These are phyloP conservation scores for Fusarium coicis DNA, from an alignment of 2,329 filamentous ascomycete species.

Conservation along the genomic window DNA sequence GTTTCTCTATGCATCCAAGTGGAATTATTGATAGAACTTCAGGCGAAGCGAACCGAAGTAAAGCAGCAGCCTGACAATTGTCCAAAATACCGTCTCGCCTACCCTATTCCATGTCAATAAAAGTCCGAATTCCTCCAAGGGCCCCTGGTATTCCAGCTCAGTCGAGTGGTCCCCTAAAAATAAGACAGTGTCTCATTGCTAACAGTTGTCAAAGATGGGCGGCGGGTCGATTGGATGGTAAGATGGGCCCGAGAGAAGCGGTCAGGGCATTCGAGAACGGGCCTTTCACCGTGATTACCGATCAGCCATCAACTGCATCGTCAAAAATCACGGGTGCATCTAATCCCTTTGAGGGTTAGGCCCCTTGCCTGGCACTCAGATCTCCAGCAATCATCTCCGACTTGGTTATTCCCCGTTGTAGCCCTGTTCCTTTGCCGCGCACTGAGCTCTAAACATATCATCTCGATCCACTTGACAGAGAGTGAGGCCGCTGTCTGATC, in stretches of 20 bases:
- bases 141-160: constrained; percentile 11
- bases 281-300: constrained; percentile 32
- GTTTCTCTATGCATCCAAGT: constrained; percentile 2
- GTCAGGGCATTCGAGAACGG: constrained; percentile 36
- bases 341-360: constrained; percentile 11
- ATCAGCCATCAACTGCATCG: constrained; percentile 24
- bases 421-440: constrained; percentile 13
- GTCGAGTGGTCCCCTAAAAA: constrained; percentile 8
- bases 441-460: constrained; percentile 20
- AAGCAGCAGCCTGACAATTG: background rate
- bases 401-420: constrained; percentile 17
- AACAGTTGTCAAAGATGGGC: constrained; percentile 32
- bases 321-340: constrained; percentile 35
- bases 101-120: constrained; percentile 33
- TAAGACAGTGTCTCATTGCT: constrained; percentile 36
- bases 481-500: constrained; percentile 33
- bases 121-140: constrained; percentile 8
- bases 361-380: constrained; percentile 12
- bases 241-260: constrained; percentile 33
- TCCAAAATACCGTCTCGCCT: constrained; percentile 6
- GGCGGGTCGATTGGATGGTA: constrained; percentile 11
- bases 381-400: constrained; percentile 22
- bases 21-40: constrained; percentile 1
- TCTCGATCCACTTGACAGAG: constrained; percentile 30
- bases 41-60: background rate